Percentiles rank a stretch among this genome's conserved stretches.
Evolutionary conservation across 2,329 filamentous ascomycete species (phyloP).

Genomic region (Pseudocercospora vitis): DNA sequence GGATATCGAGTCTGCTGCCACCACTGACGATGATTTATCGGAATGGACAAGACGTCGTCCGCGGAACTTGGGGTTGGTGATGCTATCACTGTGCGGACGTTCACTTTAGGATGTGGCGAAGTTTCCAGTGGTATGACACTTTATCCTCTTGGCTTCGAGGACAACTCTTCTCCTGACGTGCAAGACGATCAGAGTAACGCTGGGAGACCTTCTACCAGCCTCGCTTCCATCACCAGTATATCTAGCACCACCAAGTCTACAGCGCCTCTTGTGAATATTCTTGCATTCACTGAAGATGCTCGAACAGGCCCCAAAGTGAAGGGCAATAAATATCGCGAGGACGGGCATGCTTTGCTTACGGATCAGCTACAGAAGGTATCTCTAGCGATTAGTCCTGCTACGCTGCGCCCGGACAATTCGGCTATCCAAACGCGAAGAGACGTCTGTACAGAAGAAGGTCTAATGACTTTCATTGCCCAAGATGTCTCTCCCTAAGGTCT

Average conservation of each 20-base stretch:
- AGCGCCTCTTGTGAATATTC: not conserved
- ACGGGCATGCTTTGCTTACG: not conserved
- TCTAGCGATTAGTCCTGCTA: no score
- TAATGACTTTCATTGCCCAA: no score
- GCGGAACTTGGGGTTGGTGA: not conserved
- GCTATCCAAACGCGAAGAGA: no score
- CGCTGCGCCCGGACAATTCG: no score
- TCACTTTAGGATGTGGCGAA: not conserved
- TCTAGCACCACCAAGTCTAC: not conserved
- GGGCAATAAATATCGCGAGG: not conserved
- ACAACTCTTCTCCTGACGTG: not conserved
- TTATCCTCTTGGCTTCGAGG: not conserved
- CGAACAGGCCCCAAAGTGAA: not conserved
- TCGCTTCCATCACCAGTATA: not conserved
- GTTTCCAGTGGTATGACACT: not conserved
- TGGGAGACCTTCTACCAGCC: no score
- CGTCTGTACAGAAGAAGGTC: no score
- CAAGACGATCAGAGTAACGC: not conserved
- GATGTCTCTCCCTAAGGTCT: no score
- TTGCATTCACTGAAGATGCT: not conserved
- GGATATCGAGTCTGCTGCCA: no score
- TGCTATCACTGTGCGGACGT: not conserved
- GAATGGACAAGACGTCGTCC: not conserved
- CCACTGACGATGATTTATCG: no score
- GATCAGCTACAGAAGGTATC: not conserved